Base-by-base conservation (phyloP, 306 rosid genomes). In the Vigna reflexopilosa region DNA sequence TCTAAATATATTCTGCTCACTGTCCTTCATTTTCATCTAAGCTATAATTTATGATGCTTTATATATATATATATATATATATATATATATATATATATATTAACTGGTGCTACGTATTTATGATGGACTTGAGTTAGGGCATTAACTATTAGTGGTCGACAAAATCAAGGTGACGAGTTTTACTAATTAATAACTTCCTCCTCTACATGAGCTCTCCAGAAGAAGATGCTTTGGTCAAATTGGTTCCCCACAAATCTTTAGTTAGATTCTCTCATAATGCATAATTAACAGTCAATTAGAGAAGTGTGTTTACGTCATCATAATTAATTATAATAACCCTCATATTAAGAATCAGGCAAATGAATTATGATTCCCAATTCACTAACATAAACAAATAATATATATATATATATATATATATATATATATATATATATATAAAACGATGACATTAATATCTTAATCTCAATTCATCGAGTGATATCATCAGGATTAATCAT, bases 231-330 rank as follows among this genome's bases (percentile, higher is more conserved):
- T 8, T 32, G 47, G 68, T 62, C 68, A 8, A 62, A 62, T 7
- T 16, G 13, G 12, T 62, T 30, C 47, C 68, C 68, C 14, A 7
- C 47, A 62, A 62, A 32, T 62, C 68, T 32, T 62, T 32, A 15
- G 24, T 19, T 34, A 7, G 47, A 62, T 62, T 12, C 16, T 20
- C 47, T 62, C 68, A 62, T 62, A 34, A 59, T 28, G 66, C 36
- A n/a, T 63, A 63, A n/a, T 63, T 63, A 34, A 63, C 9, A 63
- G 69, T 36, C 26, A 63, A 63, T 3, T 61, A 61, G 67, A 61
- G 67, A 10, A 32, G 0, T 2, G 34, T 63, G 2, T 24, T 34
- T 63, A n/a, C n/a, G 36, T 63, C 47, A n/a, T 63, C 69, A 63
- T 5, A 63, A 63, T 36, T 36, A 63, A 63, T 34, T n/a, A n/a